Conservation (phyloP, 805 yeast species). For the Cyberlindnera maritima region DNA sequence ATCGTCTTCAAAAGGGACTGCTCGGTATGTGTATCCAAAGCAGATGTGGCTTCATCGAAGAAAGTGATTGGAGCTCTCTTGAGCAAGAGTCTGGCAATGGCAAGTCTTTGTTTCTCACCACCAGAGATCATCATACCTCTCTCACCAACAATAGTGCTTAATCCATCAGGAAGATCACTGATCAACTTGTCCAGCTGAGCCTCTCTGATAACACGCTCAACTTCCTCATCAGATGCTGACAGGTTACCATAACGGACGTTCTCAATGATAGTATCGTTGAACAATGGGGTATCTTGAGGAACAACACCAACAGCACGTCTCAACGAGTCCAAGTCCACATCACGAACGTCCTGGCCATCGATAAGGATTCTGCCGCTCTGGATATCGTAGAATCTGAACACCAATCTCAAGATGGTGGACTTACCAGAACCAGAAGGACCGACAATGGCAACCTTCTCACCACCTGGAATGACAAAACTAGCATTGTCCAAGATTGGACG, state of each 20-base stretch:
- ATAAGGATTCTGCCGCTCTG: conserved; percentile 71
- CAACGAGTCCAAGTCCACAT: conserved; percentile 71
- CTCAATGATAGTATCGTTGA: conserved; percentile 85
- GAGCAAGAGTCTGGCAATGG: conserved; percentile 85
- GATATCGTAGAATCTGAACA: conserved; percentile 89
- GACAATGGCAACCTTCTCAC: conserved; percentile 87
- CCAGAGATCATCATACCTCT: conserved; percentile 99
- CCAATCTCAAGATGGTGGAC: conserved; percentile 79
- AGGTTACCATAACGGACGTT: conserved; percentile 85
- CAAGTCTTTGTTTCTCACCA: conserved; percentile 96
- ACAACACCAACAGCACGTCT: conserved; percentile 83
- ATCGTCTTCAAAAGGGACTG: conserved; percentile 78
- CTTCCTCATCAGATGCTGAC: conserved; percentile 69
- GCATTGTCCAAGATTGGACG: conserved; percentile 83
- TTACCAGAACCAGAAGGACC: conserved; percentile 98
- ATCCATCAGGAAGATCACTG: conserved; percentile 75
- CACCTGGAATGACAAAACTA: conserved; percentile 84
- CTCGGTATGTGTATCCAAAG: conserved; percentile 95
- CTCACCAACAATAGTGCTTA: conserved; percentile 88
- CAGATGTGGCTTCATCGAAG: conserved; percentile 96
- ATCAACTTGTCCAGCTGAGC: conserved; percentile 70
- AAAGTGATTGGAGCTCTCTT: conserved; percentile 88
- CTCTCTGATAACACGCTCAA: conserved; percentile 55
- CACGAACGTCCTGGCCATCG: conserved; percentile 85
- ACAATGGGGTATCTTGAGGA: conserved; percentile 96